Base-by-base conservation (phyloP, 208 protist genomes). In the Trypanosoma lewisi region DNA sequence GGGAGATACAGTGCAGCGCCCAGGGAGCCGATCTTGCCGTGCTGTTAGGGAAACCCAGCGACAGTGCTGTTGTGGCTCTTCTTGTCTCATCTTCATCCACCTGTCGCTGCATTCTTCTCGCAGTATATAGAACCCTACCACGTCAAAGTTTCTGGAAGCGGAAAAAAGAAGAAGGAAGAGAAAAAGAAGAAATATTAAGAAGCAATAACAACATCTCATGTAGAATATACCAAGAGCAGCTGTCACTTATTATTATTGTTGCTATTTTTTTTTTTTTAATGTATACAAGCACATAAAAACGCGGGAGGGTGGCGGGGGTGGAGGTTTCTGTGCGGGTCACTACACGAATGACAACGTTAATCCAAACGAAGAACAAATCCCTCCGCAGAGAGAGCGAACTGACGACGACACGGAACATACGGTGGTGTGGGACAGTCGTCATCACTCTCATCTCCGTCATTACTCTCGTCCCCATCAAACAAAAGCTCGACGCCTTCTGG, bases 361-460 rank as follows among this genome's bases (percentile, higher is more conserved):
- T 82, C 55, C 21, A 85, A 57, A 25, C 84, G 72, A 14, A 90
- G 25, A 6, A 80, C 67, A 54, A 90, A 70, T 1, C 70, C 83
- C 3, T 71, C 68, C 11, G 83, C 63, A 2, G 77, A 73, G 0
- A 90, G 45, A 17, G 67, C 83, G 48, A 85, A 86, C 47, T 73
- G 77, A 7, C 63, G 77, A 9, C 73, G 50, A 44, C 83, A 90
- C 0, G 75, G 68, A 8, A 85, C 70, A 49, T 90, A 90, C 21
- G 80, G 73, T 12, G 83, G 83, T 17, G 83, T 90, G 17, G 56
- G 52, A 21, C 71, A 77, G 11, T 65, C 60, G 49, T 86, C 82
- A 44, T 66, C 51, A n/a, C 31, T 59, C 49, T 54, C 62, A 9
- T 56, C 71, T 6, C 54, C 57, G 14, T 28, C 31, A 14, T 52